Evolutionary conservation across 1,284 basidiomycete species (phyloP).

Genomic region (Ganoderma meredithae): DNA sequence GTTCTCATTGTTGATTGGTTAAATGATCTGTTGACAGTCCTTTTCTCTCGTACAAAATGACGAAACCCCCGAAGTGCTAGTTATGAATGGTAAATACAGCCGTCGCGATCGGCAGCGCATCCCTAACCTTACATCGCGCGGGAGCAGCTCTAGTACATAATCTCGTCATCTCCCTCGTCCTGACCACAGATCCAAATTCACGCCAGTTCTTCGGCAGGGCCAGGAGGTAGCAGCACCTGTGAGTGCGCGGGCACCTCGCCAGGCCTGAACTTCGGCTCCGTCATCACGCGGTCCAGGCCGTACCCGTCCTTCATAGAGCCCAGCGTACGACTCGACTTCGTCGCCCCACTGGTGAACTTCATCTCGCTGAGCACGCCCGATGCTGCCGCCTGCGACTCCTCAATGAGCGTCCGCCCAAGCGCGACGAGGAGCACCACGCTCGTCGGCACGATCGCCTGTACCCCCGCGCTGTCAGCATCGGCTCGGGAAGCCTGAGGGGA

Average conservation of each 20-base stretch:
- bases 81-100: background rate
- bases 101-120: background rate
- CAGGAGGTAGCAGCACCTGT: background rate
- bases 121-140: background rate
- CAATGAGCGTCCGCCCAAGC: background rate
- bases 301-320: background rate
- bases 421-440: background rate
- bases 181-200: background rate
- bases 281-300: background rate
- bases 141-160: too few species aligned
- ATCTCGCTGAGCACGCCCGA: constrained; percentile 1
- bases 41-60: too few species aligned
- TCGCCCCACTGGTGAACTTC: background rate
- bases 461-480: background rate
- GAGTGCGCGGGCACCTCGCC: background rate
- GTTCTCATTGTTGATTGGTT: too few species aligned
- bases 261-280: background rate
- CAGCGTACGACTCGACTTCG: constrained; percentile 2
- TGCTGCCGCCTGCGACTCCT: background rate
- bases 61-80: too few species aligned
- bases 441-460: constrained; percentile 1
- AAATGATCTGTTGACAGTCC: too few species aligned
- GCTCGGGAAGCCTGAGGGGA: background rate
- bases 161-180: background rate
- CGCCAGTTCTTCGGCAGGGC: background rate